These are phyloP conservation scores for Aspergillus ochraceus DNA, from an alignment of 2,329 filamentous ascomycete species.

Conservation along the genomic window DNA sequence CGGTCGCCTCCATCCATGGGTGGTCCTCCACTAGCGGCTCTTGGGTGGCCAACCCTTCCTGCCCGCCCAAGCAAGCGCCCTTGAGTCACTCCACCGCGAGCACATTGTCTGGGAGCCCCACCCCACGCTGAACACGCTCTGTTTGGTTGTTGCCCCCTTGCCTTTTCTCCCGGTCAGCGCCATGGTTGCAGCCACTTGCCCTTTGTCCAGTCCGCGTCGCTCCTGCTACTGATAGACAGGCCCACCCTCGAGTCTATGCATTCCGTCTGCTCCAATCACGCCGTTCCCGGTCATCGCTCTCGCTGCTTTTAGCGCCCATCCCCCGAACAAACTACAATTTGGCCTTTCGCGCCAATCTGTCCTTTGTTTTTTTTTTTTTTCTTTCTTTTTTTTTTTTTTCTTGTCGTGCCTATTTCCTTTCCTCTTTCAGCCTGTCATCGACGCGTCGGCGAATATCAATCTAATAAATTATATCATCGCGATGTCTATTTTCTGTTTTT, in stretches of 20 bases:
- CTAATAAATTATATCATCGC: neutral
- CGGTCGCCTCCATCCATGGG: slow-evolving; percentile 30
- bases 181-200: slow-evolving; percentile 30
- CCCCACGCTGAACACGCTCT: slow-evolving; percentile 8
- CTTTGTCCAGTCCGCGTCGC: slow-evolving; percentile 26
- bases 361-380: slow-evolving; percentile 3
- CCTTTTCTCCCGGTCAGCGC: slow-evolving; percentile 25
- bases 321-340: slow-evolving; percentile 35
- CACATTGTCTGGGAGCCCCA: slow-evolving; percentile 20
- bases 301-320: slow-evolving; percentile 37
- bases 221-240: slow-evolving; percentile 29
- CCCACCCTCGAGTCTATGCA: slow-evolving; percentile 17
- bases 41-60: slow-evolving; percentile 16
- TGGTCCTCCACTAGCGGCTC: slow-evolving; percentile 27
- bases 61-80: slow-evolving; percentile 9
- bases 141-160: slow-evolving; percentile 19
- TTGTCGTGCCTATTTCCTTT: slow-evolving; percentile 2
- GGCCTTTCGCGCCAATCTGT: slow-evolving; percentile 16
- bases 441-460: neutral
- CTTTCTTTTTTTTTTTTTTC: slow-evolving; percentile 2
- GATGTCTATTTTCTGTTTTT: neutral
- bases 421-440: neutral
- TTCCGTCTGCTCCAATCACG: slow-evolving; percentile 28
- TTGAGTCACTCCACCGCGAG: slow-evolving; percentile 17
- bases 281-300: slow-evolving; percentile 24